These are phyloP conservation scores for Borovskyia barvae DNA, from an alignment of 208 protist species.

Conservation along the genomic window DNA sequence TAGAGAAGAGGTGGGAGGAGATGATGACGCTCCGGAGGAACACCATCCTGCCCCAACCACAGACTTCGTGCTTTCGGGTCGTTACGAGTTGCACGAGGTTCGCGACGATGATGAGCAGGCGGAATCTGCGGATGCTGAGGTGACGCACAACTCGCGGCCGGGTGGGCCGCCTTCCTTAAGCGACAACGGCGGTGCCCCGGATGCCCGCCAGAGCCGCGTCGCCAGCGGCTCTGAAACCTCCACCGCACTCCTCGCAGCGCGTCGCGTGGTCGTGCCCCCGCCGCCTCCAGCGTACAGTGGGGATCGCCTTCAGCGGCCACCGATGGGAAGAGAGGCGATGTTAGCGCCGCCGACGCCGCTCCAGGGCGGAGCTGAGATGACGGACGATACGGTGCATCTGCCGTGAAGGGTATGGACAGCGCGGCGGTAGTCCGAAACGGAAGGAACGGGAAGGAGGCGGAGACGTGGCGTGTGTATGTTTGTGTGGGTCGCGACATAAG, in stretches of 20 bases:
- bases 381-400: slow-evolving; percentile 30
- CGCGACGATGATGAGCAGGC: slow-evolving; percentile 22
- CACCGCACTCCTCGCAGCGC: slow-evolving; percentile 20
- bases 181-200: not conserved
- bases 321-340: slow-evolving; percentile 15
- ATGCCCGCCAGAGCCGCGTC: not conserved
- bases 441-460: too few relatives aligned
- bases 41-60: too few relatives aligned
- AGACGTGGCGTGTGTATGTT: too few relatives aligned
- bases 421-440: too few relatives aligned
- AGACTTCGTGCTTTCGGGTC: slow-evolving; percentile 9
- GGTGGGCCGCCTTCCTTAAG: not conserved
- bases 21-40: too few relatives aligned
- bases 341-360: slow-evolving; percentile 37
- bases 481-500: too few relatives aligned
- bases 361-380: slow-evolving; percentile 28
- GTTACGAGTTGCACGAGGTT: slow-evolving; percentile 33
- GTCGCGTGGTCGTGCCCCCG: slow-evolving; percentile 7
- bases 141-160: not conserved
- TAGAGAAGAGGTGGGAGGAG: too few relatives aligned
- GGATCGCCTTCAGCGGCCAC: slow-evolving; percentile 1
- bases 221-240: slow-evolving; percentile 17
- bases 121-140: slow-evolving; percentile 3
- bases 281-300: slow-evolving; percentile 21
- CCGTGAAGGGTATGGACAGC: too few relatives aligned